A percentile compares a stretch with the other conserved stretches of the same genome.
These are phyloP conservation scores for Neofusicoccum cordaticola DNA, from an alignment of 2,329 filamentous ascomycete species.

Conservation along the genomic window DNA sequence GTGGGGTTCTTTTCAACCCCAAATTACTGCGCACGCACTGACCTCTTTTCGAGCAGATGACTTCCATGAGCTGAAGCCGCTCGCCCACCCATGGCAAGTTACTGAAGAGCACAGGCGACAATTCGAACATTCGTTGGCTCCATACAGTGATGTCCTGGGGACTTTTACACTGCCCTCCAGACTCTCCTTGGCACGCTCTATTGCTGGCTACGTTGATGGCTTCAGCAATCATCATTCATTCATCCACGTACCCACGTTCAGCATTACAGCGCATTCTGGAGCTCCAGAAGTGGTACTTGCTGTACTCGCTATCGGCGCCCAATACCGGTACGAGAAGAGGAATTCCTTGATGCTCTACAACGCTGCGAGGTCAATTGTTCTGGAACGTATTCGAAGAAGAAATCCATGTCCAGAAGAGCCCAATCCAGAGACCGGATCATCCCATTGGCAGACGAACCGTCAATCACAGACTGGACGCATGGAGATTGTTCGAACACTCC, in stretches of 20 bases:
- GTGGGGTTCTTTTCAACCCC: slow-evolving; percentile 5
- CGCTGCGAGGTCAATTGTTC: neutral
- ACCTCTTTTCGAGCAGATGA: neutral
- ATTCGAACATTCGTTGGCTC: neutral
- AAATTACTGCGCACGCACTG: slow-evolving; percentile 17
- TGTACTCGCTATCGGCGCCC: neutral
- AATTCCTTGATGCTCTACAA: neutral
- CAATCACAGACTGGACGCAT: neutral
- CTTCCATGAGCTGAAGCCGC: slow-evolving; percentile 13
- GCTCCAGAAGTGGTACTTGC: neutral
- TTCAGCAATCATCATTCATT: slow-evolving; percentile 7
- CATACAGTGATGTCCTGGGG: neutral
- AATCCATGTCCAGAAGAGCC: neutral
- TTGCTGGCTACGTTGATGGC: slow-evolving; percentile 6
- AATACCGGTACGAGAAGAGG: slow-evolving; percentile 7
- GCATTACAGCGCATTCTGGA: neutral
- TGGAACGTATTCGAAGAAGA: slow-evolving; percentile 1
- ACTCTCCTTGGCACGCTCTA: neutral
- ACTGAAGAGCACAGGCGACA: neutral
- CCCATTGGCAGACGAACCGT: slow-evolving; percentile 19
- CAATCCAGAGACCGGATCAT: neutral
- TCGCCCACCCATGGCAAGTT: slow-evolving; percentile 3
- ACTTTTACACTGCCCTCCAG: neutral
- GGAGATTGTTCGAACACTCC: slow-evolving; percentile 23
- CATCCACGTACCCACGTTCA: slow-evolving; percentile 10